Base-by-base conservation (phyloP, 2,329 filamentous ascomycete genomes). In the Epichloe bromicola region DNA sequence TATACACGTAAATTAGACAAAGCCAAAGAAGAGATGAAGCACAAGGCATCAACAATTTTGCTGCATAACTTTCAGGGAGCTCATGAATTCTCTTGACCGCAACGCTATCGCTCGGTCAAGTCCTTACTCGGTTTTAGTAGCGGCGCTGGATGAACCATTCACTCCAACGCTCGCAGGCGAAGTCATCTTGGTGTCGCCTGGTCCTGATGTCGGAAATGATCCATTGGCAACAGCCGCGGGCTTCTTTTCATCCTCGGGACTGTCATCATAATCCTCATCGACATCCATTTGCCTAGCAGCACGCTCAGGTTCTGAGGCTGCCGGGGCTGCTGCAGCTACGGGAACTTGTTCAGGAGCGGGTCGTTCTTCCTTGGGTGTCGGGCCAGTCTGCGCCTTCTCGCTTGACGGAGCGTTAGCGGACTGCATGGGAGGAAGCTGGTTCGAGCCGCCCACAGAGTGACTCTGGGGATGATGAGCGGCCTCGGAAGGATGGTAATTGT, bases 181-280 rank as follows among this genome's bases (percentile, higher is more conserved):
- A 10, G 64, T 59, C 17, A 65, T 74, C 65, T 81, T 82, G 43
- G 69, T 65, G 41, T 82, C 78, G 14, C 68, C 70, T 15, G 76
- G 66, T 4, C 71, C 65, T 17, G 76, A 73, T 7, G 67, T 64
- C 14, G 76, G 69, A 1, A 69, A 74, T 8, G 73, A 68, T 5
- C 67, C 57, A 67, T 76, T 69, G 14, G 68, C 63, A 1, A 69
- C 64, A 15, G 66, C 61, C 3, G 61, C 65, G 1, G 65, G 64
- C 64, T 84, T 84, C 70, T 84, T 83, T 52, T 93, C 85, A 53
- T 96, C 91, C 57, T 95, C 90, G 4, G 81, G 88, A 52, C 90
- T 91, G 61, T 97, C 91, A 65, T 97, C 91, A 61, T 98, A 97
- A 65, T 97, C 86, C 65, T 98, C 93, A 59, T 98, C 90, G 19